Evolutionary conservation across 2,329 filamentous ascomycete species (phyloP), one percentile per base, ranked within the genome.

Genomic region (Monosporascus sp.): DNA sequence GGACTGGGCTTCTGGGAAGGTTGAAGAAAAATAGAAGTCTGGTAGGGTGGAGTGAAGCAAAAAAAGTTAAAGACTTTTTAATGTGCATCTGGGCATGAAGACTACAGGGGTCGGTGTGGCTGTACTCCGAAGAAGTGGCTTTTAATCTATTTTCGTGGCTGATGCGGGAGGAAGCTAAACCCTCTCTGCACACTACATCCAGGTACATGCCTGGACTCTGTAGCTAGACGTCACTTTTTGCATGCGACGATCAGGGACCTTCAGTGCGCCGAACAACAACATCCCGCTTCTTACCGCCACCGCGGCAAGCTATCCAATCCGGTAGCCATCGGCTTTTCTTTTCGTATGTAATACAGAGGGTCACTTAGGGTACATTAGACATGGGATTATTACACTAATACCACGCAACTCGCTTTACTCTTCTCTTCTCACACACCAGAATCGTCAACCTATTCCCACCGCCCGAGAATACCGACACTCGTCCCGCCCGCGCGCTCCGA

Each of bases 1-100:
- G 22, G 18, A 39, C 43, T 54, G 51, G 59, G 60, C 64, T 63
- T 53, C 52, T 58, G 44, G 50, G 57, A 57, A 24, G 27, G 11
- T 43, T n/a, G 37, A 44, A 49, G 48, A 44, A 27, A 27, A 11
- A 27, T 9, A 7, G 5, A 35, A 37, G 14, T 46, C 48, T 35
- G 35, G 43, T 17, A 35, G 14, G 7, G 37, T 14, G 44, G 31
- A n/a, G 22, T 48, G 22, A 41, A 36, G 43, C 22, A 41, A 31
- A 27, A 37, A 41, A 25, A 24, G n/a, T 17, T 48, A 20, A 20
- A 31, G 39, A 22, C 11, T 41, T n/a, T 20, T 39, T 39, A 17
- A 20, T 3, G 18, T n/a, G 38, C 4, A 41, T 7, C 38, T 18
- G 7, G 11, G 38, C 3, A 18, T 17, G 18, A n/a, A 41, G 18